A percentile compares a stretch with the other conserved stretches of the same genome.
Conservation (phyloP, 306 rosid species). For the Pyrus betulifolia region DNA sequence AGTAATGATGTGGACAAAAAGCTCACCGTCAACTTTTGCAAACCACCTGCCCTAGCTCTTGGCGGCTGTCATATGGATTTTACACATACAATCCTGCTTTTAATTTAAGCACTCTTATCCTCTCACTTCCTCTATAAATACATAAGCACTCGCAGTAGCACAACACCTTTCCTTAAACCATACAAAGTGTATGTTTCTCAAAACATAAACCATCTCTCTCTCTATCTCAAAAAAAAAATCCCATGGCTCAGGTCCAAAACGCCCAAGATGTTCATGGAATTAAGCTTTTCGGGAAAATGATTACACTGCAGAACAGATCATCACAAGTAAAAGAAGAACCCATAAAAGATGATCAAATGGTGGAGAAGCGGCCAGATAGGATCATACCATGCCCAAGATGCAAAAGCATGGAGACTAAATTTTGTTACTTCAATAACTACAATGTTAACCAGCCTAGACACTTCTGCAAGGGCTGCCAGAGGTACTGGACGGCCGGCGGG, state of each 20-base stretch:
- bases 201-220: neutral
- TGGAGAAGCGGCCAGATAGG: conserved; percentile 56
- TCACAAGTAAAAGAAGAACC: conserved; percentile 26
- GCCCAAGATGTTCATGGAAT: conserved; percentile 48
- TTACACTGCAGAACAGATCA: conserved; percentile 32
- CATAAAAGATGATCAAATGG: conserved; percentile 25
- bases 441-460: conserved; percentile 92
- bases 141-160: neutral
- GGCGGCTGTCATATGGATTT: conserved; percentile 28
- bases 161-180: neutral
- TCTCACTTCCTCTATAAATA: neutral
- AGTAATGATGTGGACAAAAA: conserved; percentile 55
- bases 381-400: conserved; percentile 82
- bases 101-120: conserved; percentile 23
- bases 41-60: conserved; percentile 21
- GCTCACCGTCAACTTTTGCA: conserved; percentile 42
- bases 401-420: conserved; percentile 92
- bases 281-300: conserved; percentile 75
- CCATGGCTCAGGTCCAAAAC: conserved; percentile 41
- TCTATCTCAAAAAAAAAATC: neutral
- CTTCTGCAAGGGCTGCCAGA: conserved; percentile 82
- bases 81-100: neutral
- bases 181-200: neutral
- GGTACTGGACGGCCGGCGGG: conserved; percentile 96
- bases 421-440: conserved; percentile 89